Base-by-base conservation (phyloP, 495 filamentous ascomycete genomes). In the Aspergillus sclerotiicarbonarius region DNA sequence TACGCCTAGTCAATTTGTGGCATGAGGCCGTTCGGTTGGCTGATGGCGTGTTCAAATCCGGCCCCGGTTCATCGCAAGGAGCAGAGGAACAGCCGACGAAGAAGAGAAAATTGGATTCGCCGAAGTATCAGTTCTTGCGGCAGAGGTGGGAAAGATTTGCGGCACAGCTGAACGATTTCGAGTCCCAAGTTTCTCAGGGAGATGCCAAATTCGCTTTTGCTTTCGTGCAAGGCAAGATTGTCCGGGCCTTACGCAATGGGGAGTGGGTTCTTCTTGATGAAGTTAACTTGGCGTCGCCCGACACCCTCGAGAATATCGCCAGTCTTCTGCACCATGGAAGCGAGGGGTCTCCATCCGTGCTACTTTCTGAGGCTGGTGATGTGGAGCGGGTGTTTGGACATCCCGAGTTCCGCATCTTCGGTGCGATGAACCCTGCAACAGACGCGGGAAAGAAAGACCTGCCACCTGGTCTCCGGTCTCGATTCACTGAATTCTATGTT, bases 261-360 rank as follows among this genome's bases (percentile, higher is more conserved):
- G 91, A 96, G 67, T 99, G 95, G 95, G 90, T 99, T 15, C 78
- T 99, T n/a, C 77, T 96, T 15, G 95, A 99, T 69, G 95, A 99
- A 71, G 95, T 99, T 64, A 99, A 99, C 65, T 78, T 99, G 47
- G 94, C 95, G 5, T 89, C 93, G 0, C 86, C 93, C 3, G 95
- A 99, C 63, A 97, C 94, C 0, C 73, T 99, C 9, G 95, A 98
- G 67, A 91, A 91, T 58, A 89, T 99, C 51, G 87, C 90, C 19
- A 92, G 92, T 70, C 78, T 99, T 13, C 78, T 99, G 43, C 82
- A 87, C 55, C 81, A 85, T 45, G 85, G 85, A 4, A 77, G 80
- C 19, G 84, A 84, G 53, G 82, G 79, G 10, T 69, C 78, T 0
- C 91, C 92, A 2, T 96, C 90, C 13, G 84, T 99, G 37, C 75